Conservation (phyloP, 257 asterid genomes). For the Solanum medicagineum region DNA sequence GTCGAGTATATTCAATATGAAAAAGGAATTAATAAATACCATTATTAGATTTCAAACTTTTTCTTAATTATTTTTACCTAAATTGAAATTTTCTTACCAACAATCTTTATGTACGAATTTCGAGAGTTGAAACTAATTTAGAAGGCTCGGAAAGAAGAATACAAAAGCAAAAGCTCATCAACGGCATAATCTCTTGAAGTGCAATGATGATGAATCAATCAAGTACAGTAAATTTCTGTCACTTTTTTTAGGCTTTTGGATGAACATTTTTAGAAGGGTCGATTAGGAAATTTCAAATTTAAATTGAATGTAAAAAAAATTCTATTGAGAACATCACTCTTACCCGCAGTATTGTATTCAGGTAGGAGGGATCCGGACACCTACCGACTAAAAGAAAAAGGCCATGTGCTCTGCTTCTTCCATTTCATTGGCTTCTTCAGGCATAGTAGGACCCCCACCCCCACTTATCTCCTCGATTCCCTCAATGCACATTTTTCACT, state of each 20-base stretch:
- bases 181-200: neutral
- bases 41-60: neutral
- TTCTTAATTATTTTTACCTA: neutral
- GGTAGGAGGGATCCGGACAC: too few relatives aligned
- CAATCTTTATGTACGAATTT: too few relatives aligned
- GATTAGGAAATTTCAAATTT: neutral
- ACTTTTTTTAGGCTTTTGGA: neutral
- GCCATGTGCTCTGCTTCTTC: neutral
- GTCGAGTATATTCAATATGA: neutral
- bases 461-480: neutral
- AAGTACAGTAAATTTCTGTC: neutral
- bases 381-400: too few relatives aligned
- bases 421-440: neutral
- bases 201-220: neutral
- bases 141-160: neutral
- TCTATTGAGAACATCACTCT: rapidly evolving
- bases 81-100: too few relatives aligned
- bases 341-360: too few relatives aligned
- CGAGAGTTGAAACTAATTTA: neutral
- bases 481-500: neutral
- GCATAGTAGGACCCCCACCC: neutral
- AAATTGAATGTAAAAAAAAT: too few relatives aligned
- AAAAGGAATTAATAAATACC: neutral
- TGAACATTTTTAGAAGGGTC: neutral
- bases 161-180: neutral